Evolutionary conservation across 1,284 basidiomycete genomes (phyloP), one percentile per base, ranked within the genome.

Genomic region (Ceratobasidium sp.): DNA sequence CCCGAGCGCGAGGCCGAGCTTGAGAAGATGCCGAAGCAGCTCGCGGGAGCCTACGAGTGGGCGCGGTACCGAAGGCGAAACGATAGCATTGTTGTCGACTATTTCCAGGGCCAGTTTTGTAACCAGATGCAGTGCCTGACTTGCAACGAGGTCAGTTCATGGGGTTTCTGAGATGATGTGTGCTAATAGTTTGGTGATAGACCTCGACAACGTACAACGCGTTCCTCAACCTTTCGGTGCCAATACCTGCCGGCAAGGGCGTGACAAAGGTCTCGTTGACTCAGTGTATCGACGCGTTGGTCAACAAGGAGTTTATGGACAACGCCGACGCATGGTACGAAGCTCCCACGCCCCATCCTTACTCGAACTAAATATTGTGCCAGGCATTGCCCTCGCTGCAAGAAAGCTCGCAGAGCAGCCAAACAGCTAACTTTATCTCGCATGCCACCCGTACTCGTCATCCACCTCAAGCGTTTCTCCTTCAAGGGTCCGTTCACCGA

Each of bases 121-220:
- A 98, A 95, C 86, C 90, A 93, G 77, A 86, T 99, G 86, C 91
- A 96, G 82, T 99, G 97, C 84, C 84, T 97, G 83, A 97, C 94
- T 5, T 99, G 97, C 84, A 89, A 91, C 81, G 95, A 96, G 86
- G 96, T 96, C 80, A 79, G 92, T 87, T 15, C 1, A 56, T 5
- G 33, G 56, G 33, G n/a, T 51, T 5, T n/a, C 71, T 77, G 72
- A 6, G 20, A 64, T 28, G 26, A 18, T 26, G 78, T 71, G 75
- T 42, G 72, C 28, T 63, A n/a, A 80, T 80, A 58, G 81, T 28
- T n/a, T 28, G 79, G 33, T 79, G 80, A 2, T 82, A 98, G 95
- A 99, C 97, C 2, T 98, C 96, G 40, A 99, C 97, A 5, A 99
- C 97, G 7, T 99, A 98, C 83, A 98, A 99, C 84, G 91, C 95